Conservation (phyloP, 345 rosid genomes). For the Syzygium jambos region DNA sequence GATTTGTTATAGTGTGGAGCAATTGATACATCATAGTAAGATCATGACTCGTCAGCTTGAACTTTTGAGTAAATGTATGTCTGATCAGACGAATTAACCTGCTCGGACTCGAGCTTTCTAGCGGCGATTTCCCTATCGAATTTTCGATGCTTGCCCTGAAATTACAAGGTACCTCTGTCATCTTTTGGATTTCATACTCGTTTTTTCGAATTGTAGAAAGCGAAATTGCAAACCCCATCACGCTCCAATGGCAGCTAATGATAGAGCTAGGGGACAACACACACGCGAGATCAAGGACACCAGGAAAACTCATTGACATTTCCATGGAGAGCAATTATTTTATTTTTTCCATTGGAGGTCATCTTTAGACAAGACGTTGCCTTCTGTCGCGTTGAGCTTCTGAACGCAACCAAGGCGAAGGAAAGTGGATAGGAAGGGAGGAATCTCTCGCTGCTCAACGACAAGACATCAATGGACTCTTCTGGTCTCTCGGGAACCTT, state of each 20-base stretch:
- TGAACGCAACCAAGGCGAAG: neutral
- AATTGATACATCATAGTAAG: neutral
- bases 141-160: no score
- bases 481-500: neutral
- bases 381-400: neutral
- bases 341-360: neutral
- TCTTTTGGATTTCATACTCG: neutral
- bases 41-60: fast-evolving
- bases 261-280: neutral
- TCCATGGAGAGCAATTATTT: neutral
- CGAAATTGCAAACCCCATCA: neutral
- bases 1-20: fast-evolving
- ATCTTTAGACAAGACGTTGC: neutral
- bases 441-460: neutral
- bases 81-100: neutral
- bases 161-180: neutral
- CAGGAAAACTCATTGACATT: neutral
- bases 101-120: neutral
- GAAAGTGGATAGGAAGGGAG: neutral
- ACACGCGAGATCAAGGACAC: neutral
- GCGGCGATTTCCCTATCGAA: neutral
- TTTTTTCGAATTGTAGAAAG: neutral
- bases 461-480: neutral
- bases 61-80: neutral
- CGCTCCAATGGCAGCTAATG: neutral